Percentiles rank a stretch among this genome's conserved stretches.
These are phyloP conservation scores for Phytophthora vignae DNA, from an alignment of 352 stramenopile species.

Conservation along the genomic window DNA sequence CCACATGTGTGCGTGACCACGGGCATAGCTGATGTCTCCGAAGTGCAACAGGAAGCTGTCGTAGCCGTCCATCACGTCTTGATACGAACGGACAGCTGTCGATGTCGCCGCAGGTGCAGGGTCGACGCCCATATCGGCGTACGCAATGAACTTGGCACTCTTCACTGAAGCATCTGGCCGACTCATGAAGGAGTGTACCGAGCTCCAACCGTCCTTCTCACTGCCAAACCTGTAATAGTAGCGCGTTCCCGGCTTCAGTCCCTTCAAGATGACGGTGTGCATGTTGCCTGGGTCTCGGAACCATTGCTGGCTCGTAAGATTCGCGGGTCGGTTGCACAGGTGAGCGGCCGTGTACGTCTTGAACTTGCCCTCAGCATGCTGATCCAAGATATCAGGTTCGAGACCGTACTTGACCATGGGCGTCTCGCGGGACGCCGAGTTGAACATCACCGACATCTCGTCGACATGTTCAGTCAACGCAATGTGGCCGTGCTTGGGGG, in stretches of 20 bases:
- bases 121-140: slow-evolving; percentile 84
- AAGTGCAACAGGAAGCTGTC: slow-evolving; percentile 81
- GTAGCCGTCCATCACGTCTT: slow-evolving; percentile 74
- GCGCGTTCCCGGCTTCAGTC: slow-evolving; percentile 41
- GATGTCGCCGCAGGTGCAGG: slow-evolving; percentile 64
- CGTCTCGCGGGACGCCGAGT: slow-evolving; percentile 65
- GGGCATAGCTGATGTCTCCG: slow-evolving; percentile 80
- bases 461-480: slow-evolving; percentile 58
- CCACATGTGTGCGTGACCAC: slow-evolving; percentile 66
- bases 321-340: slow-evolving; percentile 74
- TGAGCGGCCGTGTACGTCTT: slow-evolving; percentile 74
- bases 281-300: slow-evolving; percentile 86
- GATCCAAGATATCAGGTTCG: slow-evolving; percentile 32
- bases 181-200: slow-evolving; percentile 68
- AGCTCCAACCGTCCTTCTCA: slow-evolving; percentile 76
- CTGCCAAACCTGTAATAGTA: slow-evolving; percentile 90
- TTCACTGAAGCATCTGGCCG: slow-evolving; percentile 44
- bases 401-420: slow-evolving; percentile 60
- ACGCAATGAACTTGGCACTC: slow-evolving; percentile 78
- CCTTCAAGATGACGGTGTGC: slow-evolving; percentile 77
- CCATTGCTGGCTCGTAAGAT: slow-evolving; percentile 61
- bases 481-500: slow-evolving; percentile 79
- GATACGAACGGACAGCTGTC: slow-evolving; percentile 65
- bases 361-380: slow-evolving; percentile 46
- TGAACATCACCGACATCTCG: slow-evolving; percentile 86